These are phyloP conservation scores for Didymella keratinophila DNA, from an alignment of 2,329 filamentous ascomycete species.

Conservation along the genomic window DNA sequence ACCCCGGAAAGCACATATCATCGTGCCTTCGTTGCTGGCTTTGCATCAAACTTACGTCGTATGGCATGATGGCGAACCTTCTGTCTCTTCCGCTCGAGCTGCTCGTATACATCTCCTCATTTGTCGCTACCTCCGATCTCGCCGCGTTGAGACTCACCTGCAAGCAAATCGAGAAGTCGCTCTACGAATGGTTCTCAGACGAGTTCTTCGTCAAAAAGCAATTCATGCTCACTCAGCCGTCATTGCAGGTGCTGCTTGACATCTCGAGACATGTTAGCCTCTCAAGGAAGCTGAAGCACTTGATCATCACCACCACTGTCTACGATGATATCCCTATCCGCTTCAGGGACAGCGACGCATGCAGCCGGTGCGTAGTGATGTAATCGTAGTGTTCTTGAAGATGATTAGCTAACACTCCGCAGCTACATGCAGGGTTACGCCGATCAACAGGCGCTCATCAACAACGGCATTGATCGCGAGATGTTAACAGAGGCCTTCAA, in stretches of 20 bases:
- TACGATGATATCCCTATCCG: constrained; percentile 28
- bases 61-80: constrained; percentile 32
- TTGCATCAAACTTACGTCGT: not conserved
- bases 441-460: constrained; percentile 40
- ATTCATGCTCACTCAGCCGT: constrained; percentile 68
- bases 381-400: too few relatives aligned
- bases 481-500: constrained; percentile 66
- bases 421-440: constrained; percentile 31
- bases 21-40: not conserved
- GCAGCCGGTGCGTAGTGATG: constrained; percentile 6
- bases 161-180: constrained; percentile 61
- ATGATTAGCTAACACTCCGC: not conserved
- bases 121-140: constrained; percentile 65
- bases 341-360: constrained; percentile 26
- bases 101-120: constrained; percentile 60
- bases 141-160: constrained; percentile 63
- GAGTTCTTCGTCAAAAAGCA: constrained; percentile 73
- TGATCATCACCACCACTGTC: constrained; percentile 60
- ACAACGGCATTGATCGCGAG: constrained; percentile 58
- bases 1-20: not conserved
- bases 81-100: constrained; percentile 64
- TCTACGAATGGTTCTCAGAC: constrained; percentile 64
- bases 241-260: constrained; percentile 61
- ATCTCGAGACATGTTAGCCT: constrained; percentile 52
- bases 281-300: constrained; percentile 53